Evolutionary conservation across 306 rosid genomes (phyloP), one percentile per base, ranked within the genome.

Genomic region (Acacia melanoxylon): DNA sequence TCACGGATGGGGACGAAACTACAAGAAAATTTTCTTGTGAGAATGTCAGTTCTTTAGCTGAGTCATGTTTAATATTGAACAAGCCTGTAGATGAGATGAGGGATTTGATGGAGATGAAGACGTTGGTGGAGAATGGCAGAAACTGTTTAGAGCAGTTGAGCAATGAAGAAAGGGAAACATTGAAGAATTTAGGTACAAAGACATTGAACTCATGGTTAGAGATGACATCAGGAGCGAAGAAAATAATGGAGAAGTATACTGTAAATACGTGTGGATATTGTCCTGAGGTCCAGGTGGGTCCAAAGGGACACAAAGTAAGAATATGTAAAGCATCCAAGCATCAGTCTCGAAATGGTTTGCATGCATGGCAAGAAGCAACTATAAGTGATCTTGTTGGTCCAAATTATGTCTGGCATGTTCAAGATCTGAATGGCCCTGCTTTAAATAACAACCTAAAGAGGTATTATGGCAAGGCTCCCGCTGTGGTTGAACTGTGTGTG

Each of bases 341-440:
- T 79, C 98, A 92, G 80, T 91, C 94, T 66, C 93, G 97, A 12
- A 85, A 94, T 29, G 98, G 98, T 62, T 83, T 94, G 83, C 98
- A 94, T 76, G 97, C 97, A 71, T 94, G 98, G 98, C 96, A 94
- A 80, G 94, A 94, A 82, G 97, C 97, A 17, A 91, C 84, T 40
- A 73, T 92, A 54, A 91, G 92, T 22, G 96, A 92, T 80, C 77
- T 92, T 44, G 89, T 92, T 37, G 85, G 87, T 84, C 92, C 94
- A 0, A 92, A 92, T 84, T 88, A 88, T 80, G 94, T 94, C n/a
- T 94, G 97, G 98, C 97, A 94, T 75, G 91, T 90, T 37, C 91
- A 78, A 68, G 95, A 94, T 82, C 20, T 83, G 72, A 78, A 88
- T 40, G 86, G 83, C 31, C 83, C 92, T 85, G 85, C 92, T 59